Conservation (phyloP, 345 rosid species). For the Citrus mangshanensis region DNA sequence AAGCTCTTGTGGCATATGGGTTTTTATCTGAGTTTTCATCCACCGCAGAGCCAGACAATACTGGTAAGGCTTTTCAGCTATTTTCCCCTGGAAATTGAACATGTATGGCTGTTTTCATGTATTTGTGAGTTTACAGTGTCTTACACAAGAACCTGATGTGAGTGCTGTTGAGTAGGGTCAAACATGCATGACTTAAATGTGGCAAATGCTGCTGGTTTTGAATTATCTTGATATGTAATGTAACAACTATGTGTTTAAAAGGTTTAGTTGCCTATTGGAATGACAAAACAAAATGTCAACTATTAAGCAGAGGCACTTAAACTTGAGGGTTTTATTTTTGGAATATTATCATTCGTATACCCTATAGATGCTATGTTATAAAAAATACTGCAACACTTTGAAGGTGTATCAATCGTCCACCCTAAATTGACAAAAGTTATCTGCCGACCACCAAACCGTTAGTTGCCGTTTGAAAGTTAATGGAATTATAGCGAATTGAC, state of each 20-base stretch:
- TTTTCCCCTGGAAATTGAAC: background rate
- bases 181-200: background rate
- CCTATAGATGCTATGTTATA: too few species aligned
- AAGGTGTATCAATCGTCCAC: too few species aligned
- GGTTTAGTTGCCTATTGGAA: background rate
- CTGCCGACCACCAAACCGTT: too few species aligned
- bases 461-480: too few species aligned
- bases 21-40: conserved; percentile 37
- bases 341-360: too few species aligned
- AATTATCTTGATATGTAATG: background rate
- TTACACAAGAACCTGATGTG: background rate
- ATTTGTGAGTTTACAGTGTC: background rate
- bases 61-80: conserved; percentile 29
- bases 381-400: too few species aligned
- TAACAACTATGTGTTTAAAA: background rate
- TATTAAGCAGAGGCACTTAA: background rate
- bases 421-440: too few species aligned
- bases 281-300: background rate
- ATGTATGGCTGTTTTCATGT: background rate
- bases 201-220: background rate
- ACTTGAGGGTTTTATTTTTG: background rate
- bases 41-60: conserved; percentile 20
- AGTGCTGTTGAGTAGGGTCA: background rate
- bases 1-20: conserved; percentile 73
- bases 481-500: too few species aligned